phyloP scores from a whole-genome alignment of 169 alveolate genomes.

The Plasmodium fragile region DNA sequence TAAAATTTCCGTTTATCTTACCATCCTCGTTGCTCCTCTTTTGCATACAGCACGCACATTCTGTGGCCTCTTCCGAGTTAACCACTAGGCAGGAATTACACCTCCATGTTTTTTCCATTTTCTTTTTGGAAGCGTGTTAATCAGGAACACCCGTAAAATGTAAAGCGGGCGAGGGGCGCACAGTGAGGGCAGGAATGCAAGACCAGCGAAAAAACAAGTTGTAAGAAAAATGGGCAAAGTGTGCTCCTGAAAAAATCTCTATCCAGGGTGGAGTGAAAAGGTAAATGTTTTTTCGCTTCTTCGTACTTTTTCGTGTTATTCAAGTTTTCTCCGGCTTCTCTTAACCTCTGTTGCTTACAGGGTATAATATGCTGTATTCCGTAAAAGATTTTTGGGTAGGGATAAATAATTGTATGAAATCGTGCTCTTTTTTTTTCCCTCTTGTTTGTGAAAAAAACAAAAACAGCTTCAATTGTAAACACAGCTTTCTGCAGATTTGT shows the following conservation, averaged over 20 bases:
- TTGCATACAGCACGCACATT: slow-evolving; percentile 67
- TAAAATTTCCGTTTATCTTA: neutral
- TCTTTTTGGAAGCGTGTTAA: neutral
- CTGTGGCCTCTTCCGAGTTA: slow-evolving; percentile 28
- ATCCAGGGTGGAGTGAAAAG: neutral
- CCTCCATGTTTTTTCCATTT: slow-evolving; percentile 50
- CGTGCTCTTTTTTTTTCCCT: neutral
- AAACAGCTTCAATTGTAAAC: neutral
- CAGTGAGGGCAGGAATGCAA: neutral
- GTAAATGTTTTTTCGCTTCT: neutral
- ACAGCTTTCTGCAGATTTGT: neutral
- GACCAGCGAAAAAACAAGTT: neutral
- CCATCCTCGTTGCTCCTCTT: slow-evolving; percentile 17
- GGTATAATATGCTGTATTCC: neutral
- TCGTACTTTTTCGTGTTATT: neutral
- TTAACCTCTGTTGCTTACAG: neutral
- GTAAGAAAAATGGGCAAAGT: neutral
- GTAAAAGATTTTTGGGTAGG: neutral
- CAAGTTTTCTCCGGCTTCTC: neutral
- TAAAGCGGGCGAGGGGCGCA: neutral
- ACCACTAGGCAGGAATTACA: slow-evolving; percentile 52
- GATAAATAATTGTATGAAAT: neutral
- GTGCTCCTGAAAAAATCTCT: neutral
- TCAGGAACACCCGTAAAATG: neutral
- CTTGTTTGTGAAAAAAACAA: neutral